These are phyloP conservation scores for Pseudocercospora musae DNA, from an alignment of 2,329 filamentous ascomycete species.

Conservation along the genomic window DNA sequence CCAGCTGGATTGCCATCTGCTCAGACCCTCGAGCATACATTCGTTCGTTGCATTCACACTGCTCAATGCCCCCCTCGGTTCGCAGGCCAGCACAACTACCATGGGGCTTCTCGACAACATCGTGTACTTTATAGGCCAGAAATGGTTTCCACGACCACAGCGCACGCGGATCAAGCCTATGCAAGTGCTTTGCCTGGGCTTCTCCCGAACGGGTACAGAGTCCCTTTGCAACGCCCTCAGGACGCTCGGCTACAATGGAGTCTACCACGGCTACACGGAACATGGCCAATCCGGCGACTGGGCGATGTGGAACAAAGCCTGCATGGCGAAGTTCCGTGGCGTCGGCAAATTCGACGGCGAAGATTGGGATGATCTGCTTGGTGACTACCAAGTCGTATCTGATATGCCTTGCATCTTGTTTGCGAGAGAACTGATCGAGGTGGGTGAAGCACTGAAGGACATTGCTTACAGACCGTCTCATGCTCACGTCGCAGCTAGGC, in stretches of 20 bases:
- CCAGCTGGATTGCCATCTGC: neutral
- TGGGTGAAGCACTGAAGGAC: neutral
- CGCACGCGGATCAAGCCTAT: neutral
- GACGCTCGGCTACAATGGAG: neutral
- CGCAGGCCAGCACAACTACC: neutral
- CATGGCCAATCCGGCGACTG: neutral
- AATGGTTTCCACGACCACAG: neutral
- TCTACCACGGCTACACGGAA: neutral
- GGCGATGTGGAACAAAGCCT: neutral
- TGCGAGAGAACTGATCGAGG: neutral
- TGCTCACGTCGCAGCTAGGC: neutral
- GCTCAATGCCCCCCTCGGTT: neutral
- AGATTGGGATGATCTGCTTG: constrained; percentile 1
- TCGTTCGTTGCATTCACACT: neutral
- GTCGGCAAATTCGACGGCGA: neutral
- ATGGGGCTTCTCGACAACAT: neutral
- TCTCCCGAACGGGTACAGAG: neutral
- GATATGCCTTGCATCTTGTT: constrained; percentile 3
- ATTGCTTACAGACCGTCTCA: neutral
- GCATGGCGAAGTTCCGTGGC: constrained; percentile 1
- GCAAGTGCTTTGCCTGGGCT: constrained; percentile 1
- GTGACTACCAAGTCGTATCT: neutral
- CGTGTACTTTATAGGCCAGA: neutral
- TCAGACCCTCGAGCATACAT: neutral
- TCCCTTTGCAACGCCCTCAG: neutral